These are phyloP conservation scores for Aspergillus spinulosporus DNA, from an alignment of 2,329 filamentous ascomycete species.

Conservation along the genomic window DNA sequence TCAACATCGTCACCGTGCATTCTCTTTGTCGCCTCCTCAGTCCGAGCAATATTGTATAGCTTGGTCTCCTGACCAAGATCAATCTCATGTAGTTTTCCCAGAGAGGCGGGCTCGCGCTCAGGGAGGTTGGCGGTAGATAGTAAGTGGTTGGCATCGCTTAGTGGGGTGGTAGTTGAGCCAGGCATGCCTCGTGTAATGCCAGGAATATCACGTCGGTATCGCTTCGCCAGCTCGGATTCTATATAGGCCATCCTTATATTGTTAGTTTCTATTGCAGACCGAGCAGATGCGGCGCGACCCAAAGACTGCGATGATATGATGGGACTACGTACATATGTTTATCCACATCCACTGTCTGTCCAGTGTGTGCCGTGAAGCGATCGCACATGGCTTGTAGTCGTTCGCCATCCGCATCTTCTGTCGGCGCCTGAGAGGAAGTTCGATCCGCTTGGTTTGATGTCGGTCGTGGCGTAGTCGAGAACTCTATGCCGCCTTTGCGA, in stretches of 20 bases:
- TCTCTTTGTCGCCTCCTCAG: slow-evolving; percentile 46
- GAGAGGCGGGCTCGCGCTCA: slow-evolving; percentile 52
- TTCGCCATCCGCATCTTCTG: slow-evolving; percentile 35
- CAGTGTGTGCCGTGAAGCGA: slow-evolving; percentile 61
- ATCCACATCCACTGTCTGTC: slow-evolving; percentile 59
- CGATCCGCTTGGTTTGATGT: slow-evolving; percentile 20
- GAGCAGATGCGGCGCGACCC: slow-evolving; percentile 3
- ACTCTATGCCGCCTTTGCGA: slow-evolving; percentile 49
- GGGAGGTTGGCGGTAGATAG: slow-evolving; percentile 26
- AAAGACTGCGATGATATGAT: not conserved
- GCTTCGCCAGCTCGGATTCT: slow-evolving; percentile 65
- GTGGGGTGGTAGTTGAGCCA: slow-evolving; percentile 5
- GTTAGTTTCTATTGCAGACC: slow-evolving; percentile 51
- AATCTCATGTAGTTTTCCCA: slow-evolving; percentile 59
- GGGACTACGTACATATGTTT: slow-evolving; percentile 61
- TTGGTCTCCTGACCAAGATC: slow-evolving; percentile 53
- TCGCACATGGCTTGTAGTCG: slow-evolving; percentile 46
- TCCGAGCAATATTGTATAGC: slow-evolving; percentile 46
- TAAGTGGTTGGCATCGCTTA: slow-evolving; percentile 16
- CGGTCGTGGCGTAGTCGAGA: slow-evolving; percentile 38
- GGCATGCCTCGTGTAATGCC: slow-evolving; percentile 18
- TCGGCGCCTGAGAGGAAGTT: slow-evolving; percentile 19
- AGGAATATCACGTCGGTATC: slow-evolving; percentile 32
- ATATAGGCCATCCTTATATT: slow-evolving; percentile 65
- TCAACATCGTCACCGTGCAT: slow-evolving; percentile 35